phyloP scores from a whole-genome alignment of 139 green algal genomes.

The Closterium sp. region DNA sequence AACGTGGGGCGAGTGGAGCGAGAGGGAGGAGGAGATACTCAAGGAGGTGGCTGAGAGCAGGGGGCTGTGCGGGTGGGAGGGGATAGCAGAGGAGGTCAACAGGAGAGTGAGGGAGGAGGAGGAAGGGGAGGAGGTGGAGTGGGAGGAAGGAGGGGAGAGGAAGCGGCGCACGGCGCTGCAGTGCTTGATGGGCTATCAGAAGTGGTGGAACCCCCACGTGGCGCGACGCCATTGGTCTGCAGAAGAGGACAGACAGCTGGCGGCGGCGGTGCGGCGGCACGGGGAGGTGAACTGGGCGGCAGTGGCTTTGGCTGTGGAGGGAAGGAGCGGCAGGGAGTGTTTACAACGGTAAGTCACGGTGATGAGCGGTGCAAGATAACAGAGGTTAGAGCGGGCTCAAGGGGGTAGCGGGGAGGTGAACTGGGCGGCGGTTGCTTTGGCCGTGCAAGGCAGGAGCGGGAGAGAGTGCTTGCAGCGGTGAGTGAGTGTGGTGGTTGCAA shows the following conservation, averaged over 20 bases:
- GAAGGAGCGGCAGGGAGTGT: not conserved
- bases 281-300: slow-evolving; percentile 26
- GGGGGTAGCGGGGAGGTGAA: slow-evolving; percentile 1
- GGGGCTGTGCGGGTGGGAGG: not conserved
- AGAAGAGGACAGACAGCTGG: slow-evolving; percentile 23
- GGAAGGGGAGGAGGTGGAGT: not conserved
- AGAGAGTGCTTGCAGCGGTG: not conserved
- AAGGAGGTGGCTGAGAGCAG: not conserved
- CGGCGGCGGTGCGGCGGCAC: slow-evolving; percentile 3
- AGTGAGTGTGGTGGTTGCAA: too few relatives aligned
- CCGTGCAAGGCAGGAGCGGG: not conserved
- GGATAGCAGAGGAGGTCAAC: not conserved
- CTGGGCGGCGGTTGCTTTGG: slow-evolving; percentile 20
- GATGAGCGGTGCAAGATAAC: too few relatives aligned
- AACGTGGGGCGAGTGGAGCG: not conserved
- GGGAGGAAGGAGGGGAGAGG: not conserved
- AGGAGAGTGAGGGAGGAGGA: not conserved
- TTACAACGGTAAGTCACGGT: not conserved
- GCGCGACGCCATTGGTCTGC: slow-evolving; percentile 24
- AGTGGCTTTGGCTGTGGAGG: not conserved
- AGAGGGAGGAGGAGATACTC: not conserved
- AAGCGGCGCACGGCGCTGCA: slow-evolving; percentile 12
- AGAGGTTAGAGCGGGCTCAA: not conserved
- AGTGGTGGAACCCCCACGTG: slow-evolving; percentile 29
- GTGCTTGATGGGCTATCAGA: slow-evolving; percentile 22